These are phyloP conservation scores for Stagonosporopsis tanaceti DNA, from an alignment of 2,329 filamentous ascomycete species.

Conservation along the genomic window DNA sequence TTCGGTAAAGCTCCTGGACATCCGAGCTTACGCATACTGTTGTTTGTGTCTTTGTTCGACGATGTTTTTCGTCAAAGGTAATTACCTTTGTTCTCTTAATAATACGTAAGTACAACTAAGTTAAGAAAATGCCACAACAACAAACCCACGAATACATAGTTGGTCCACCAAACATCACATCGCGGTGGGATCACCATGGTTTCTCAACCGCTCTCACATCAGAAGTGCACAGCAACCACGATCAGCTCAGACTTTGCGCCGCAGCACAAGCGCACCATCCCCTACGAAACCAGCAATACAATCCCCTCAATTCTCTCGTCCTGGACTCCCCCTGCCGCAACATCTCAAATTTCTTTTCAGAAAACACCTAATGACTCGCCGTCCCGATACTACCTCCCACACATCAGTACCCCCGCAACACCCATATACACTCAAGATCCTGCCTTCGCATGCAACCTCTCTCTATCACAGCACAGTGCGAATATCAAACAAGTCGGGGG, in stretches of 20 bases:
- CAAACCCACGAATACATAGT: background rate
- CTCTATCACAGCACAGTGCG: too few relatives aligned
- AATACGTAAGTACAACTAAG: too few relatives aligned
- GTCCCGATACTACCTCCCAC: constrained; percentile 4
- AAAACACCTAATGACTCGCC: background rate
- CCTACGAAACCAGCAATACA: background rate
- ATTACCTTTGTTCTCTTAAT: background rate
- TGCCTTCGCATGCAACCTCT: background rate
- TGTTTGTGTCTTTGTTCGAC: background rate
- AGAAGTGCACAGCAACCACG: background rate
- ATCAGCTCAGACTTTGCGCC: background rate
- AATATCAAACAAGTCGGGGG: background rate
- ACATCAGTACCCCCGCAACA: constrained; percentile 1
- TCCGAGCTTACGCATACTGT: background rate
- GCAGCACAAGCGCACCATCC: background rate
- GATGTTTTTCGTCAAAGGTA: background rate
- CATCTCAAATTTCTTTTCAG: background rate
- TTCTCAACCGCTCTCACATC: background rate
- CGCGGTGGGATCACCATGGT: too few relatives aligned
- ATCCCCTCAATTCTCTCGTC: constrained; percentile 26
- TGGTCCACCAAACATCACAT: background rate
- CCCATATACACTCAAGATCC: background rate
- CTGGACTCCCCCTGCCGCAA: constrained; percentile 5
- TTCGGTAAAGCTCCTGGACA: too few relatives aligned
- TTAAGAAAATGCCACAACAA: background rate